Evolutionary conservation across 108 stramenopile genomes (phyloP), one percentile per base, ranked within the genome.

Genomic region (Tribonema minus): DNA sequence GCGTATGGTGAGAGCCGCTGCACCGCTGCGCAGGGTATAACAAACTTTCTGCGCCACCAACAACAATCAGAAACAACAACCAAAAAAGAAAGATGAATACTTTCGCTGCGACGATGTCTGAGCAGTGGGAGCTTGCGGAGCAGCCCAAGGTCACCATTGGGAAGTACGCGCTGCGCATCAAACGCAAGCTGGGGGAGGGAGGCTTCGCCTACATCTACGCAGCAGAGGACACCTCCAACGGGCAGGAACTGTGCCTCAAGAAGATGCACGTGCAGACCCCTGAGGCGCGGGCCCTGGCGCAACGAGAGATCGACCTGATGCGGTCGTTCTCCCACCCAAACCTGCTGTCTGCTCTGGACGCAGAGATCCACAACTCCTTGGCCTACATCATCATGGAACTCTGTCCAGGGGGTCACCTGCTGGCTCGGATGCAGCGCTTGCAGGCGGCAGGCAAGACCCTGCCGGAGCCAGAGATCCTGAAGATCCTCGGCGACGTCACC

Each of bases 121-220:
- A n/a, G n/a, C n/a, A n/a, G n/a, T n/a, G n/a, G n/a, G n/a, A n/a
- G n/a, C n/a, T n/a, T n/a, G n/a, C n/a, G n/a, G n/a, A n/a, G n/a
- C n/a, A n/a, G n/a, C n/a, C n/a, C n/a, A n/a, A 72, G 61, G 37
- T 72, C 37, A 62, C 38, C 37, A 37, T 72, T 37, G 71, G 71
- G 27, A 32, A 61, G 29, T n/a, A 72, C 38, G 62, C 60, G 2
- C 61, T 72, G 9, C 71, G 71, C 0, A 20, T 72, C 20, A 72
- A 72, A 35, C 37, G 61, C 2, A 62, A 92, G 59, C 74, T 96
- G 20, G 95, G 93, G 20, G 95, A 96, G 85, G 95, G 92, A 58
- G 95, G 93, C 0, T 96, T 96, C 61, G 93, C 93, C n/a, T 94
- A 90, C 83, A 93, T 96, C 0, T 94, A 94, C 61, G 83, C 70